These are phyloP conservation scores for Geranium incanum DNA, from an alignment of 441 rosid species.

Conservation along the genomic window DNA sequence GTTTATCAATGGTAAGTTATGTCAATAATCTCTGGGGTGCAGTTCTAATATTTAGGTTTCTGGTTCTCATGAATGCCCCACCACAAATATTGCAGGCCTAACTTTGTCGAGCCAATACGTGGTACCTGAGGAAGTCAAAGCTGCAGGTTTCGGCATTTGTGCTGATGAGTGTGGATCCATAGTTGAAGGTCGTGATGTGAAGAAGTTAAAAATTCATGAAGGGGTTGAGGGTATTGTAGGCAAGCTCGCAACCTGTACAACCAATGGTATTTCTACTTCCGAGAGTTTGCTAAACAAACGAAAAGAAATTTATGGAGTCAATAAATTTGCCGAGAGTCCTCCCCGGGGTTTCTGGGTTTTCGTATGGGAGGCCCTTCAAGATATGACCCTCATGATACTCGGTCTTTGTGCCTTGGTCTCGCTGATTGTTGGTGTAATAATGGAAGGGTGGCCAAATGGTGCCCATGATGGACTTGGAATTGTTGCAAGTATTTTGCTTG, in stretches of 20 bases:
- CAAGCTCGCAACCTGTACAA: slow-evolving; percentile 56
- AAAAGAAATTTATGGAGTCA: slow-evolving; percentile 58
- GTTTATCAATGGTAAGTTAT: slow-evolving; percentile 55
- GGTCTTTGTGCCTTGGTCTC: slow-evolving; percentile 57
- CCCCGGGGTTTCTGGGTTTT: slow-evolving; percentile 67
- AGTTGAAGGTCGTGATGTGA: slow-evolving; percentile 76
- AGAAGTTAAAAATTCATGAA: slow-evolving; percentile 68
- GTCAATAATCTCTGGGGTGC: slow-evolving; percentile 1
- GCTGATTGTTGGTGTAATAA: slow-evolving; percentile 54
- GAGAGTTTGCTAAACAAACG: slow-evolving; percentile 37
- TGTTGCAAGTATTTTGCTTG: slow-evolving; percentile 64
- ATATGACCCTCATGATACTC: slow-evolving; percentile 68
- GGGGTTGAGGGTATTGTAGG: slow-evolving; percentile 53
- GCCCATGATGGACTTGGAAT: slow-evolving; percentile 78
- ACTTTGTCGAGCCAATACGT: slow-evolving; percentile 56
- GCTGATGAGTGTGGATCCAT: slow-evolving; percentile 81
- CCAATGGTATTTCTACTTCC: slow-evolving; percentile 49
- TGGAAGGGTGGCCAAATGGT: slow-evolving; percentile 78
- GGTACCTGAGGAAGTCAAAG: slow-evolving; percentile 62
- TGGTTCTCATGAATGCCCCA: slow-evolving; percentile 20
- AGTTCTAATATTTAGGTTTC: slow-evolving; percentile 10
- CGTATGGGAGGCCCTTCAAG: slow-evolving; percentile 74
- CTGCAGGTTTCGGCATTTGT: slow-evolving; percentile 75
- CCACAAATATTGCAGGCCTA: slow-evolving; percentile 41
- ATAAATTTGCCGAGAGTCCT: slow-evolving; percentile 72